Base-by-base conservation (phyloP, 768 basidiomycete genomes). In the Rhodocollybia butyracea region DNA sequence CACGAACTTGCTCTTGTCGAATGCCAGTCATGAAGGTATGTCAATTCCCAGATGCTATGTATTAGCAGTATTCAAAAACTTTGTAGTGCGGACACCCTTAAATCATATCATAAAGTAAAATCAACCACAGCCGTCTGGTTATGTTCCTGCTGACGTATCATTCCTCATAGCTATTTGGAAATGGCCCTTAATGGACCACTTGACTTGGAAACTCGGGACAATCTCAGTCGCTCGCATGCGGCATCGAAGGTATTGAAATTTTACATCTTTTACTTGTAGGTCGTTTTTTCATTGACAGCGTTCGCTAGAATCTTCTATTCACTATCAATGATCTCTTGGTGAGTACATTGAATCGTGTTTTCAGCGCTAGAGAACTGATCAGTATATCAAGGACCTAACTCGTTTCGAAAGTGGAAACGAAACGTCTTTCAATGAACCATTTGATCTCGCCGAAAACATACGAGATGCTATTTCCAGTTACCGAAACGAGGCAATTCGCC, bases 301-400 rank as follows among this genome's bases (percentile, higher is more conserved):
- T 53, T 30, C 46, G 22, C 62, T 30, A 84, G 84, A 83, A 83
- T 55, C 70, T 92, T 21, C 70, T 92, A 3, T 91, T 90, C 71
- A 89, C 89, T 3, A 90, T 92, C 68, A 91, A 91, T 65, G 89
- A 92, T 68, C 72, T 92, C 10, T 73, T 92, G 63, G 82, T 84
- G 51, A 13, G 73, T 60, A 12, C 15, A 26, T 34, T 24, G 7
- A 36, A 34, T 7, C 5, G 22, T 2, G 17, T 13, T 2, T 22
- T 7, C 19, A 22, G 42, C 29, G 36, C 13, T 46, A 46, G 4
- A 8, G 22, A 7, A 2, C 22, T 12, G 2, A 57, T 21, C 55
- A 36, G 13, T 5, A 31, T 51, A 21, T 55, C 1, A 57, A 83
- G 80, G 90, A 91, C 68, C 76, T 92, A 11, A 91, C 91, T 0